Conservation (phyloP, 345 rosid genomes). For the Carallia pectinifolia region DNA sequence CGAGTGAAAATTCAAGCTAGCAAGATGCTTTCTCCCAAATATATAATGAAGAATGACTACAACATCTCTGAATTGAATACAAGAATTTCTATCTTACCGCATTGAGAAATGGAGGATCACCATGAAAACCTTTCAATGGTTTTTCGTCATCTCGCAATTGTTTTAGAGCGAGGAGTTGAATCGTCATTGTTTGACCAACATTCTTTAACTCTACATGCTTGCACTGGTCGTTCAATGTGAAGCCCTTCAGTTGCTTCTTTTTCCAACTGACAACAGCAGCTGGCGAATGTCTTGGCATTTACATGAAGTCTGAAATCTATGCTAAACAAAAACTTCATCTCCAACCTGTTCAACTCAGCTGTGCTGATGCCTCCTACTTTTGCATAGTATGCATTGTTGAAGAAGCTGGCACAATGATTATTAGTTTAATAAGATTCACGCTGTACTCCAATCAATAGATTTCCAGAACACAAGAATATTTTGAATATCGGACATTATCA, state of each 20-base stretch:
- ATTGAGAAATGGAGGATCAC: conserved; percentile 11
- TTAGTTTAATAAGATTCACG: too few relatives aligned
- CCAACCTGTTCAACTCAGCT: conserved; percentile 72
- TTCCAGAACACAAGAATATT: neutral
- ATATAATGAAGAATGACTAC: conserved; percentile 9
- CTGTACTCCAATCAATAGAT: neutral
- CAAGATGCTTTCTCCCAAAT: conserved; percentile 9
- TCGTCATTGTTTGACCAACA: conserved; percentile 57
- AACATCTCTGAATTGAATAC: conserved; percentile 6
- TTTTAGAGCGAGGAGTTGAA: conserved; percentile 43
- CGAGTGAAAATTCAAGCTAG: conserved; percentile 2
- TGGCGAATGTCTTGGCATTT: conserved; percentile 51
- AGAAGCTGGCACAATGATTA: conserved; percentile 48
- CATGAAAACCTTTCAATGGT: conserved; percentile 17
- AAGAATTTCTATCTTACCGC: conserved; percentile 10
- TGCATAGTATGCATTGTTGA: conserved; percentile 85
- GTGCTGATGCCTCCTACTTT: conserved; percentile 92
- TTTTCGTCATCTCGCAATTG: conserved; percentile 44
- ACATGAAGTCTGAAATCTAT: conserved; percentile 87
- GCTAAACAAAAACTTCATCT: conserved; percentile 71
- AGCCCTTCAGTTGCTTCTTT: conserved; percentile 47
- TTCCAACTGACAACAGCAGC: conserved; percentile 59
- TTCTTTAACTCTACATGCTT: conserved; percentile 52
- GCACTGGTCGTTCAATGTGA: conserved; percentile 49
- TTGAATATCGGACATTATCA: too few relatives aligned